A percentile compares a stretch with the other conserved stretches of the same genome.
Evolutionary conservation across 192 early-diverging fungal genomes (phyloP).

Genomic region (Cladochytrium replicatum): DNA sequence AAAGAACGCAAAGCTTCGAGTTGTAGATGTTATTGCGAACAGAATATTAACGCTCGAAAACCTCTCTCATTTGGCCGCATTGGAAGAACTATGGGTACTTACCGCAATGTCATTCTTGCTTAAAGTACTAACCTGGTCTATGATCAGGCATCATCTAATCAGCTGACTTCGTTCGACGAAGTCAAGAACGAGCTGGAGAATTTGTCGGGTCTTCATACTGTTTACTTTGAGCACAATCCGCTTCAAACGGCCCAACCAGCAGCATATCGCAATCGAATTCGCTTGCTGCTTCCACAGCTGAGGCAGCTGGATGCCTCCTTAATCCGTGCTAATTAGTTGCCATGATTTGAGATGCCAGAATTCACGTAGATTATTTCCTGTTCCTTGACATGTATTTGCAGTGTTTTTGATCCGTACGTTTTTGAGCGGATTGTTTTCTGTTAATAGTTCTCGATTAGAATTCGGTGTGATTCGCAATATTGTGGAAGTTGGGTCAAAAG

Average conservation of each 20-base stretch:
- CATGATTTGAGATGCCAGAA: too few species aligned
- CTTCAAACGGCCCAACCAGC: slow-evolving; percentile 64
- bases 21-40: slow-evolving; percentile 85
- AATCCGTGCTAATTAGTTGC: slow-evolving; percentile 13
- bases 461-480: too few species aligned
- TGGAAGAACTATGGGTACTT: slow-evolving; percentile 87
- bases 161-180: slow-evolving; percentile 65
- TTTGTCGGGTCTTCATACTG: slow-evolving; percentile 59
- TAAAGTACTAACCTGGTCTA: slow-evolving; percentile 2
- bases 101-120: not conserved
- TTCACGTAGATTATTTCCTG: too few species aligned
- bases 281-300: slow-evolving; percentile 70
- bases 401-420: too few species aligned
- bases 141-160: slow-evolving; percentile 57
- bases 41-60: slow-evolving; percentile 60
- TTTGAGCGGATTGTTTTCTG: too few species aligned
- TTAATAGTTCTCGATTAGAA: too few species aligned
- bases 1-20: slow-evolving; percentile 56
- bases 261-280: slow-evolving; percentile 81
- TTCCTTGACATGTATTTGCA: too few species aligned
- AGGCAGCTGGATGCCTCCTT: slow-evolving; percentile 86
- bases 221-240: slow-evolving; percentile 95
- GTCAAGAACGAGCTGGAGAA: slow-evolving; percentile 56
- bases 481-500: too few species aligned
- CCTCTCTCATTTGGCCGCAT: slow-evolving; percentile 49